Conservation (phyloP, 345 rosid species). For the Turritis glabra region DNA sequence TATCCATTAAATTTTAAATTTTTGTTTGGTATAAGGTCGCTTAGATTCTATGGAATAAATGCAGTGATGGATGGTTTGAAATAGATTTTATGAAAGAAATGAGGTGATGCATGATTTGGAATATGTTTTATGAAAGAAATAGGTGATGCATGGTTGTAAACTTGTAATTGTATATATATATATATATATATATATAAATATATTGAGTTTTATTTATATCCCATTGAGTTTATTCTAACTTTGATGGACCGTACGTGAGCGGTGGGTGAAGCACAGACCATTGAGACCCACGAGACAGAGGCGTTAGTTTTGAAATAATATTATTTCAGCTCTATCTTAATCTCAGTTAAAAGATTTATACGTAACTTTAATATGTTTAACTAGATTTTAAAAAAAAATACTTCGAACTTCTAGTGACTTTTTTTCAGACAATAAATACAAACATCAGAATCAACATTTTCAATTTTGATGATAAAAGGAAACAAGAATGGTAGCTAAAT, state of each 20-base stretch:
- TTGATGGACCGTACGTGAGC: background rate
- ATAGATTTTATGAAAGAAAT: background rate
- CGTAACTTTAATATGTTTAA: background rate
- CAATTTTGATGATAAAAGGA: background rate
- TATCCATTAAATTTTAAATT: conserved; percentile 2
- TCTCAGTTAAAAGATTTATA: background rate
- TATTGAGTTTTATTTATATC: background rate
- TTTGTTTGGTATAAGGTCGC: background rate
- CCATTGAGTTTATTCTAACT: background rate
- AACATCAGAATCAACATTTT: conserved; percentile 4
- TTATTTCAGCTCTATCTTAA: background rate
- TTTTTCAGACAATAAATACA: background rate
- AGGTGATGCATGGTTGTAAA: background rate
- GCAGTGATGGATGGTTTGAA: background rate
- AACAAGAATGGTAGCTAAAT: background rate
- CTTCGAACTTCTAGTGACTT: background rate
- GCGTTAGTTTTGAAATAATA: background rate
- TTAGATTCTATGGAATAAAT: conserved; percentile 12
- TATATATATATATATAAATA: background rate
- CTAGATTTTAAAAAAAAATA: background rate
- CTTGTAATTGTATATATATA: background rate
- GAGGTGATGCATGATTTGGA: background rate
- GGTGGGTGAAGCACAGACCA: background rate
- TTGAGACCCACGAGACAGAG: background rate
- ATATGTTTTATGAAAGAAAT: background rate